These are phyloP conservation scores for Auriscalpium orientale DNA, from an alignment of 768 basidiomycete species.

Conservation along the genomic window DNA sequence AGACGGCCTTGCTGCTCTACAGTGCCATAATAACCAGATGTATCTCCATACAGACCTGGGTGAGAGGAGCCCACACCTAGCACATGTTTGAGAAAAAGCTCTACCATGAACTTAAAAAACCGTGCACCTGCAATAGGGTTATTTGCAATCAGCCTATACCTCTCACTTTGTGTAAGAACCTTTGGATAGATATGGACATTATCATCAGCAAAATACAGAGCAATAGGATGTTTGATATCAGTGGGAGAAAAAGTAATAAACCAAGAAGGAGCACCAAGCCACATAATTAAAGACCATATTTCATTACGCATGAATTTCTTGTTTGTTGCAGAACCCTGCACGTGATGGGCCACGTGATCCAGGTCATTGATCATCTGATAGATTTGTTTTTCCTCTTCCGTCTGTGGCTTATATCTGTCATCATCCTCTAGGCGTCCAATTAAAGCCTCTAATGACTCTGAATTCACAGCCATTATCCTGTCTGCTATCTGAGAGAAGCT, in stretches of 20 bases:
- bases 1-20: background rate
- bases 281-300: conserved; percentile 12
- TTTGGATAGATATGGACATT: background rate
- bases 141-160: background rate
- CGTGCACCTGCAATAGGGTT: conserved; percentile 15
- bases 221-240: conserved; percentile 14
- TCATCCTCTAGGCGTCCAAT: background rate
- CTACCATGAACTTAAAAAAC: conserved; percentile 15
- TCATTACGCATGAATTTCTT: conserved; percentile 14
- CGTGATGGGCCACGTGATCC: conserved; percentile 10
- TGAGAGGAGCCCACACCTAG: background rate
- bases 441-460: background rate
- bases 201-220: conserved; percentile 11
- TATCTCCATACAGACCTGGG: conserved; percentile 12
- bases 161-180: background rate
- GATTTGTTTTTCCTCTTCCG: conserved; percentile 2
- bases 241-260: conserved; percentile 18
- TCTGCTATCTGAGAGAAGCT: conserved; percentile 5
- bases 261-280: conserved; percentile 12
- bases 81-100: conserved; percentile 11
- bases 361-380: conserved; percentile 7
- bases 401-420: conserved; percentile 1
- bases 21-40: conserved; percentile 16
- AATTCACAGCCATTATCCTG: conserved; percentile 1
- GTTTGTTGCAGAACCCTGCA: conserved; percentile 10